Conservation (phyloP, 768 basidiomycete species). For the Podaxis sp. region DNA sequence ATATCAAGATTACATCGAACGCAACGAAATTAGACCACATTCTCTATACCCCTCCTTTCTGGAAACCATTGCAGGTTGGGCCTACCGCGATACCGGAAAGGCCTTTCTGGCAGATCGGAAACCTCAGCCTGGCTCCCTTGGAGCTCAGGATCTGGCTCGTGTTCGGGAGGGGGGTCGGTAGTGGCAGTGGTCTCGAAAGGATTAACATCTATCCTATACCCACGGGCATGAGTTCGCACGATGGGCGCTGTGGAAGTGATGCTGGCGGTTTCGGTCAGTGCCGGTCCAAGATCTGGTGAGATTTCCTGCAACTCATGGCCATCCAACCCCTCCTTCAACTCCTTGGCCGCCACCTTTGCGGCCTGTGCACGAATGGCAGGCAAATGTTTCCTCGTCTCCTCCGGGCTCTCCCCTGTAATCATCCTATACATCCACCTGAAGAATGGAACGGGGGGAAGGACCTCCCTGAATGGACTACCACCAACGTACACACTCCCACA, state of each 20-base stretch:
- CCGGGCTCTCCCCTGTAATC: neutral
- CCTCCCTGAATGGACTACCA: neutral
- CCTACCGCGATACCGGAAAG: neutral
- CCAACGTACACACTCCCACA: constrained; percentile 6
- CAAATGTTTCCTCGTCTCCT: neutral
- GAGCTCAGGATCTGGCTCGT: neutral
- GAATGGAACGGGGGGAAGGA: neutral
- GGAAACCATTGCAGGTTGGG: neutral
- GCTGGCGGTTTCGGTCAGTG: neutral
- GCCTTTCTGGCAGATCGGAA: neutral
- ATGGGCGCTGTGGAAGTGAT: neutral
- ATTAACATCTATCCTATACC: neutral
- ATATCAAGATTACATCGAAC: neutral
- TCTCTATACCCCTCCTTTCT: neutral
- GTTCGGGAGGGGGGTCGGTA: neutral
- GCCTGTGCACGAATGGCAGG: neutral
- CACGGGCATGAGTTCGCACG: neutral
- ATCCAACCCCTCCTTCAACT: neutral
- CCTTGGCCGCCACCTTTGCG: neutral
- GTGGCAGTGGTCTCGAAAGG: neutral
- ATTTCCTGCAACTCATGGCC: neutral
- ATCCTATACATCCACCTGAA: neutral
- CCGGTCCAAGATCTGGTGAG: neutral
- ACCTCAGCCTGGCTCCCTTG: neutral
- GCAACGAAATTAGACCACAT: neutral